phyloP scores from a whole-genome alignment of 306 rosid species.

The Argentina anserina region DNA sequence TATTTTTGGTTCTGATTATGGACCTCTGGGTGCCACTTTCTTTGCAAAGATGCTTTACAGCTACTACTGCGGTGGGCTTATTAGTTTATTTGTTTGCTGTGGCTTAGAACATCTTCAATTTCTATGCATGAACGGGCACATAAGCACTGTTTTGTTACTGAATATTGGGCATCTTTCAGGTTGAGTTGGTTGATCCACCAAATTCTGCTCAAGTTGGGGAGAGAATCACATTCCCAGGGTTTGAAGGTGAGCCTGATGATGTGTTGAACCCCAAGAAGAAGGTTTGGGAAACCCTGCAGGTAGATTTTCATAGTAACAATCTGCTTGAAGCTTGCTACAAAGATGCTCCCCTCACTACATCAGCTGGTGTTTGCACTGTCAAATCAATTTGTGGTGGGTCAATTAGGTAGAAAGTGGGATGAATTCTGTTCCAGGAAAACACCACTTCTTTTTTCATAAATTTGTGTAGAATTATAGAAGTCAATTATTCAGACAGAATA shows the following conservation, averaged over 20 bases:
- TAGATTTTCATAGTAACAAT: slow-evolving; percentile 48
- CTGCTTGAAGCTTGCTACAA: slow-evolving; percentile 73
- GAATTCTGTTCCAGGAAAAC: neutral
- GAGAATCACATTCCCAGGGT: slow-evolving; percentile 61
- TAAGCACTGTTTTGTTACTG: neutral
- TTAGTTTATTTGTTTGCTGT: neutral
- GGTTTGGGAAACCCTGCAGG: slow-evolving; percentile 93
- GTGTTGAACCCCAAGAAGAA: slow-evolving; percentile 87
- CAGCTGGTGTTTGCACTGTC: slow-evolving; percentile 83
- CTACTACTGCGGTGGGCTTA: neutral
- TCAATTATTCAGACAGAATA: neutral
- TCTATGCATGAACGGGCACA: neutral
- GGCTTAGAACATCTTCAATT: neutral
- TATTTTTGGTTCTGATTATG: neutral
- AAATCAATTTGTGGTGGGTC: slow-evolving; percentile 54
- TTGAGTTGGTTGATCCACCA: slow-evolving; percentile 88
- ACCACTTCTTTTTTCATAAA: neutral
- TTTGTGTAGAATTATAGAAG: neutral
- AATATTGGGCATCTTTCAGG: slow-evolving; percentile 34
- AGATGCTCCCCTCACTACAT: slow-evolving; percentile 69
- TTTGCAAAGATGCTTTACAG: neutral
- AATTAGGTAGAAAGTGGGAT: slow-evolving; percentile 44
- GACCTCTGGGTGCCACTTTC: no score
- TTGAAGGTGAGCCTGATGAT: slow-evolving; percentile 70
- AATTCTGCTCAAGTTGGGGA: slow-evolving; percentile 67